These are phyloP conservation scores for Trametes sanguinea DNA, from an alignment of 768 basidiomycete genomes.

Conservation along the genomic window DNA sequence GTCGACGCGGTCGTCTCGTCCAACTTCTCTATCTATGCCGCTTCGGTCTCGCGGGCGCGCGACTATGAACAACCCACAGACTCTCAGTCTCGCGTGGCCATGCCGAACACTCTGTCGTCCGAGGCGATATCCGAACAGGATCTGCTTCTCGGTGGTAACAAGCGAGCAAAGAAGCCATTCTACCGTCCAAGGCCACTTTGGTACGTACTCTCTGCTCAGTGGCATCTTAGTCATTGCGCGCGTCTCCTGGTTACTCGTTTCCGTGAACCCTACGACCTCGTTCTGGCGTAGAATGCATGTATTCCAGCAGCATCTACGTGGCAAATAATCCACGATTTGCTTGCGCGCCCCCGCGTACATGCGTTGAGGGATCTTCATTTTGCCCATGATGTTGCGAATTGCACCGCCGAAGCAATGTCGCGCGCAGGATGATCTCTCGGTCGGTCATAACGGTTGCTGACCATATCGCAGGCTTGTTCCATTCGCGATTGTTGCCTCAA, in stretches of 20 bases:
- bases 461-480: constrained; percentile 63
- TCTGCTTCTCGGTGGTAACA: constrained; percentile 33
- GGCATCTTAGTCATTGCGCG: not conserved
- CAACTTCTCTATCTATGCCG: constrained; percentile 28
- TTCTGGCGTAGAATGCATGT: too few relatives aligned
- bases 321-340: too few relatives aligned
- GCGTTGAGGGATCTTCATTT: too few relatives aligned
- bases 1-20: constrained; percentile 30
- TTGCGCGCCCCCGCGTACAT: too few relatives aligned
- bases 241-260: not conserved
- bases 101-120: not conserved
- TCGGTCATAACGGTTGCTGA: not conserved
- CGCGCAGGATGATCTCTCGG: not conserved
- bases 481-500: constrained; percentile 62
- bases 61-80: not conserved
- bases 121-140: constrained; percentile 31
- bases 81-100: not conserved
- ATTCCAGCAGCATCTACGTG: too few relatives aligned
- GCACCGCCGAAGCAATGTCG: too few relatives aligned
- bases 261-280: not conserved
- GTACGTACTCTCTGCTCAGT: constrained; percentile 28
- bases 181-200: constrained; percentile 53
- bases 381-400: too few relatives aligned
- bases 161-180: constrained; percentile 44
- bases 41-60: constrained; percentile 25